Conservation (phyloP, 108 stramenopile species). For the Nitzschia palea region DNA sequence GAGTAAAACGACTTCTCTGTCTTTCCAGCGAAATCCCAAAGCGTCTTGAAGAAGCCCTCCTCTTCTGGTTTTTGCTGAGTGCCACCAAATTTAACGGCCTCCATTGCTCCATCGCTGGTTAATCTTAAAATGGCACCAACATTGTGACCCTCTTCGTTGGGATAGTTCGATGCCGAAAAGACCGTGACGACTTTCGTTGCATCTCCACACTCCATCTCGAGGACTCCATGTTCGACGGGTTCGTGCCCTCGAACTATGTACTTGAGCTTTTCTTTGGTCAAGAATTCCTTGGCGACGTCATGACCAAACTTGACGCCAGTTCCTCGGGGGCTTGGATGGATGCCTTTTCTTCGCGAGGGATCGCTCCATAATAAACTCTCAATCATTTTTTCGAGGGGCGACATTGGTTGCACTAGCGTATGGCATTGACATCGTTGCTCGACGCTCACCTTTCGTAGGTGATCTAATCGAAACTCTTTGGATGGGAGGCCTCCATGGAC, state of each 20-base stretch:
- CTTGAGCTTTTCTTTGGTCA: constrained; percentile 21
- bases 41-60: not conserved
- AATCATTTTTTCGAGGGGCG: constrained; percentile 11
- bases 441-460: not conserved
- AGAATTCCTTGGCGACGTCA: constrained; percentile 16
- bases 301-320: constrained; percentile 18
- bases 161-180: constrained; percentile 31
- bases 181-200: constrained; percentile 16
- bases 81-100: not conserved
- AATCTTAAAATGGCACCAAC: constrained; percentile 19
- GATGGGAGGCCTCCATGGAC: constrained; percentile 28
- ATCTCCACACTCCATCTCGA: constrained; percentile 9
- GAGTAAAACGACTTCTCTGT: not conserved
- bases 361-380: constrained; percentile 14
- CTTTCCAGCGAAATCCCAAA: not conserved
- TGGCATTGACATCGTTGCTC: constrained; percentile 7
- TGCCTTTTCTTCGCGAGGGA: not conserved
- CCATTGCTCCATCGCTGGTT: not conserved
- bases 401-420: constrained; percentile 20
- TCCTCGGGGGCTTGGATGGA: constrained; percentile 17
- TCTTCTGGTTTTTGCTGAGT: not conserved
- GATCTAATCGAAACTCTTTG: constrained; percentile 16
- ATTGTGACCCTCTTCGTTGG: constrained; percentile 24
- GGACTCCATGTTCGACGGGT: constrained; percentile 14
- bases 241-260: constrained; percentile 32